Percentiles rank a stretch among this genome's conserved stretches.
Conservation (phyloP, 345 rosid genomes). For the Salix koriyanagi region DNA sequence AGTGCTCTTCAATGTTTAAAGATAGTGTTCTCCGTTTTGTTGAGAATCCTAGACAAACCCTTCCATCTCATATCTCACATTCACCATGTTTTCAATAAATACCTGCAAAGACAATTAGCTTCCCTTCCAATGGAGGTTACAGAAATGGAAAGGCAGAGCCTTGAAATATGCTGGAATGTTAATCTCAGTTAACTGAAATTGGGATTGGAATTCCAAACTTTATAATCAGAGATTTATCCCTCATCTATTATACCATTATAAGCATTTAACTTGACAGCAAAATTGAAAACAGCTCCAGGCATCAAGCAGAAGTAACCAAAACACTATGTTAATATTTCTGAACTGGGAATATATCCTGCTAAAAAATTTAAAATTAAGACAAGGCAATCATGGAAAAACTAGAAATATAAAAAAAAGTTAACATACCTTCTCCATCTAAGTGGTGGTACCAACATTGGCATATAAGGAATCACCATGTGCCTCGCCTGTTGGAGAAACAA, state of each 20-base stretch:
- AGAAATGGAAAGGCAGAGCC: not conserved
- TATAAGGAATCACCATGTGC: constrained; percentile 93
- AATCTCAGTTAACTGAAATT: not conserved
- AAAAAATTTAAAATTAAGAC: not conserved
- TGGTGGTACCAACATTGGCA: constrained; percentile 99
- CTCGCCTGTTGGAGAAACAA: constrained; percentile 62
- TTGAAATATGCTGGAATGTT: not conserved
- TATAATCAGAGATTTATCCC: not conserved
- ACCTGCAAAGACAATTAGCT: not conserved
- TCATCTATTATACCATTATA: not conserved
- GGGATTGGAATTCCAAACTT: not conserved
- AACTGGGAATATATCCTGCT: not conserved
- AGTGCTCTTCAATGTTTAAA: not conserved
- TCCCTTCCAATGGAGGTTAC: not conserved
- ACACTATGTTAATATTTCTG: not conserved
- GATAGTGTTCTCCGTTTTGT: not conserved
- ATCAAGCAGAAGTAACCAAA: not conserved
- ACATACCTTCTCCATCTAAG: constrained; percentile 88
- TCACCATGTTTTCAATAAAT: not conserved
- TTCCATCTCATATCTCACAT: not conserved
- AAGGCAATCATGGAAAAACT: constrained; percentile 5
- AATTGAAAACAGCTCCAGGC: not conserved
- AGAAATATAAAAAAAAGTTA: constrained; percentile 15
- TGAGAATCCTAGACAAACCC: not conserved
- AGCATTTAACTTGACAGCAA: not conserved